Percentiles rank a stretch among this genome's conserved stretches.
Evolutionary conservation across 768 basidiomycete genomes (phyloP).

Genomic region (Rubroboletus satanas): DNA sequence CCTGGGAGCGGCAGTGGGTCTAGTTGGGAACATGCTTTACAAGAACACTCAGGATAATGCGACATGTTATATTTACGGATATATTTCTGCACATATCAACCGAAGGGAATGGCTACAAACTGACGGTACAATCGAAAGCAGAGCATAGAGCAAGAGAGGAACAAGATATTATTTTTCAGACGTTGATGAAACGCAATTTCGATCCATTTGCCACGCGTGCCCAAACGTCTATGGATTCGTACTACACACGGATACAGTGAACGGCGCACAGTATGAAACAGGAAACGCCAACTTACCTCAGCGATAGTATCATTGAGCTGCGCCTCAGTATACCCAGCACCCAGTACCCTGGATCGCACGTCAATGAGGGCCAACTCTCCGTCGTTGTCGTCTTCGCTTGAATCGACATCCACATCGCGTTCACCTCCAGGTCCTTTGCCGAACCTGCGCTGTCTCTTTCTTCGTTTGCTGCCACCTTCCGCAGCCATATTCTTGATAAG

Average conservation of each 20-base stretch:
- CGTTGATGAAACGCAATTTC: slow-evolving; percentile 65
- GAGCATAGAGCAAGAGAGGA: neutral
- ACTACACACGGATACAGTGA: slow-evolving; percentile 46
- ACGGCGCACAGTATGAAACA: neutral
- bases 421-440: slow-evolving; percentile 70
- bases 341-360: slow-evolving; percentile 79
- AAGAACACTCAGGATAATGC: slow-evolving; percentile 28
- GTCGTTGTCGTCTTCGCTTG: slow-evolving; percentile 63
- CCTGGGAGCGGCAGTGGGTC: slow-evolving; percentile 45
- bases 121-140: slow-evolving; percentile 14
- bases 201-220: slow-evolving; percentile 79
- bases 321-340: slow-evolving; percentile 86
- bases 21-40: slow-evolving; percentile 73
- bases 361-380: slow-evolving; percentile 81
- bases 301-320: slow-evolving; percentile 83
- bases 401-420: slow-evolving; percentile 66
- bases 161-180: slow-evolving; percentile 15
- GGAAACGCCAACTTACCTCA: slow-evolving; percentile 49
- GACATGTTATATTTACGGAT: slow-evolving; percentile 17
- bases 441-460: slow-evolving; percentile 48
- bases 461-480: slow-evolving; percentile 36
- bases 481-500: slow-evolving; percentile 85
- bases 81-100: slow-evolving; percentile 20
- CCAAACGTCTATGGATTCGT: slow-evolving; percentile 81
- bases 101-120: slow-evolving; percentile 4